phyloP scores from a whole-genome alignment of 2,329 filamentous ascomycete species.

The Beauveria scarabaeidicola region DNA sequence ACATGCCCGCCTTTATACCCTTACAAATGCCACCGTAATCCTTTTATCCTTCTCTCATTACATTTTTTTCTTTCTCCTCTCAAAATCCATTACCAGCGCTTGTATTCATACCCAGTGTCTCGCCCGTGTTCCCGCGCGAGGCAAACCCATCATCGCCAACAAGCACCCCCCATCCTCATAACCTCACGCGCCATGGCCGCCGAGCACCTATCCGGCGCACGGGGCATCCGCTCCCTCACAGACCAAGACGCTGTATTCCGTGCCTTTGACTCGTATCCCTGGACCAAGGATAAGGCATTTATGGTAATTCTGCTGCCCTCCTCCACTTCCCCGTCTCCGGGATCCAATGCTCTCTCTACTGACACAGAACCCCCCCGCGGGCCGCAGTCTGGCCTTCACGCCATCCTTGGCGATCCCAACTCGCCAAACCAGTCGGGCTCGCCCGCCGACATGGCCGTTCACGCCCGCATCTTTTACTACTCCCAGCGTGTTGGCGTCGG shows the following conservation, averaged over 20 bases:
- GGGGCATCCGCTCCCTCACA: constrained; percentile 31
- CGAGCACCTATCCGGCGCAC: constrained; percentile 23
- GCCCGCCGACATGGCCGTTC: constrained; percentile 51
- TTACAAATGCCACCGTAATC: neutral
- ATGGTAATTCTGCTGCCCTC: constrained; percentile 35
- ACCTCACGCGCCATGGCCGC: constrained; percentile 12
- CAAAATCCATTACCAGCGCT: too few species aligned
- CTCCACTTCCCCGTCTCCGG: neutral
- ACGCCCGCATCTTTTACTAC: constrained; percentile 63
- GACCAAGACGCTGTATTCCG: constrained; percentile 41
- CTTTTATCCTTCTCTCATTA: neutral
- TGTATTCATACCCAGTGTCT: too few species aligned
- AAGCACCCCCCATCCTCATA: neutral
- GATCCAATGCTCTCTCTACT: neutral
- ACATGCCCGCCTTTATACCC: neutral
- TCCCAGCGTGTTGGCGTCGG: constrained; percentile 38
- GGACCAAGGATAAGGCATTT: constrained; percentile 60
- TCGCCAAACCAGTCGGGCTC: constrained; percentile 35
- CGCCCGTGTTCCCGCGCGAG: neutral
- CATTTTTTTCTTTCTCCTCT: neutral
- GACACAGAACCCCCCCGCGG: neutral
- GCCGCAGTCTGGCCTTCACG: constrained; percentile 47
- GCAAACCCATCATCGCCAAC: neutral
- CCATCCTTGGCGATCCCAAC: constrained; percentile 51
- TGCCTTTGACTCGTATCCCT: constrained; percentile 58